Evolutionary conservation across 1,284 basidiomycete species (phyloP), one percentile per base, ranked within the genome.

Genomic region (Sporisorium scitamineum): DNA sequence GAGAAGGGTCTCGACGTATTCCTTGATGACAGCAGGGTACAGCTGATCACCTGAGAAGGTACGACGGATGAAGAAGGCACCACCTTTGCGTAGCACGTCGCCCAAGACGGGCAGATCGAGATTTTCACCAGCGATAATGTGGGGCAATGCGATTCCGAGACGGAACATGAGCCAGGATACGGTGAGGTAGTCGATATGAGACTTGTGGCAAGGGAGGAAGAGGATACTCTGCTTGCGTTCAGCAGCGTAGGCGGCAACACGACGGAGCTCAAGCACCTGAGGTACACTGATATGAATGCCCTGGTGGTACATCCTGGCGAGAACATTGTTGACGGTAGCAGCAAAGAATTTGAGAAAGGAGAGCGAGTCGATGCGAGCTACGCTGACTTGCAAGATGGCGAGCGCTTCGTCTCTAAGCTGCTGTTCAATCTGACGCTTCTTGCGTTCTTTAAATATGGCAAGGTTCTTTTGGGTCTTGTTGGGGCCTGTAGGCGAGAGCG

Each of bases 121-220:
- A 56, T 85, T 86, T 62, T 85, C 84, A 37, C 86, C 86, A 0
- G 86, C 85, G 29, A 86, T 77, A 42, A 86, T 86, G 66, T 86
- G 84, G 10, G 86, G 86, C 10, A 86, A 52, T 1, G 83, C 79
- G 18, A 86, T 76, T 0, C 86, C 86, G 22, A 85, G 79, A 1
- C 86, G 80, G 76, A 82, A 86, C 64, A 84, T 67, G 51, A 84
- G 79, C 78, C 76, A 85, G 0, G 79, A 81, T 22, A 85, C 59
- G 39, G 73, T 74, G 24, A 80, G 75, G 42, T 83, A 82, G 65
- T 84, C 84, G 53, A 86, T 86, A 61, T 86, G 86, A 3, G 79
- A 81, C 58, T 86, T 86, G 74, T 86, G 86, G 64, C 85, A 86
- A 0, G 86, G 86, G 6, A 86, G 68, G 31, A 86, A 85, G 57